Base-by-base conservation (phyloP, 2,329 filamentous ascomycete species). In the Emydomyces testavorans region DNA sequence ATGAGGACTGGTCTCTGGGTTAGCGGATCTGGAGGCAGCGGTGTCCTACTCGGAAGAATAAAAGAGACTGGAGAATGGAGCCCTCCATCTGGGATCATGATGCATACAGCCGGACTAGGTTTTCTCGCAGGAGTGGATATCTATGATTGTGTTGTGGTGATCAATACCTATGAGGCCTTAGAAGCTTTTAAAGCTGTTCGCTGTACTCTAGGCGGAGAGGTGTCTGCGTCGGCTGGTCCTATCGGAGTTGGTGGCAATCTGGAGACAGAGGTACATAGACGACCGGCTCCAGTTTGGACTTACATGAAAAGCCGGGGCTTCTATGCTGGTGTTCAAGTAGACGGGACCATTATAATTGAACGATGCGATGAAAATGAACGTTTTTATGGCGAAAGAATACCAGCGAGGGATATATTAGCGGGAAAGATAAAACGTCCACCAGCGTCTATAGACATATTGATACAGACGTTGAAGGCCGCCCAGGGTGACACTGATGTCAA, bases 1-100 rank as follows among this genome's bases (percentile, higher is more conserved):
- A 94, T 95, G 87, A 82, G 90, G 51, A 90, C 86, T 11, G 90
- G 90, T 10, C 71, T 95, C 26, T 94, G 89, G 85, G 75, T 94
- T 57, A 90, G 85, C 38, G 90, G 90, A 38, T 89, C 88, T 13
- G 89, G 89, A 23, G 90, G 90, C 32, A 90, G 86, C 49, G 90
- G 90, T 43, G 77, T 96, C 32, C 73, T 96, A 32, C 79, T 95
- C 50, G 89, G 82, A 15, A 79, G 86, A 56, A 84, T 85, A 24
- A 65, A 66, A 59, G 82, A 83, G 20, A 88, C 94, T 56, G 88
- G 89, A 5, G 82, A 81, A 54, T 95, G 89, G 89, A 92, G 86
- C 54, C 85, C 88, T 6, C 90, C 90, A 0, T 93, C 86, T 0
- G 89, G 85, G 40, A 88, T 96, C 55, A 77, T 94, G 70, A 75